Base-by-base conservation (phyloP, 345 rosid genomes). In the Pugionium dolabratum region DNA sequence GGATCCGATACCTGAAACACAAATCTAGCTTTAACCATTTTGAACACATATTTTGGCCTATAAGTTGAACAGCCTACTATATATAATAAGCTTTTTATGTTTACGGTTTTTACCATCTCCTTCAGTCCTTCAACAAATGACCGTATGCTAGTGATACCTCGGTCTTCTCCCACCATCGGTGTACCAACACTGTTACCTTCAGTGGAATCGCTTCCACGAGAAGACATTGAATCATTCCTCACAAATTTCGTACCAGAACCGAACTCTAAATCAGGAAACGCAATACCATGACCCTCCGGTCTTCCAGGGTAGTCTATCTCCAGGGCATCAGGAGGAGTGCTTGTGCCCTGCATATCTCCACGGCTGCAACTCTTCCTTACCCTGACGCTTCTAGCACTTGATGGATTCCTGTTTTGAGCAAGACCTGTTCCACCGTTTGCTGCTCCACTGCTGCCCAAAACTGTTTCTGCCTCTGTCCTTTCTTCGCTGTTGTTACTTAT, bases 61-160 rank as follows among this genome's bases (percentile, higher is more conserved):
- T 11, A 39, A 5, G 2, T 0, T 52, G 70, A 54, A 73, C 58
- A 60, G 72, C 39, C 48, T 67, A 40, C 26, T 78, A 72, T 7
- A 18, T 32, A 33, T 28, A 30, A 60, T 59, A 25, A 5, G 6
- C 18, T 18, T 28, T 34, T 31, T 47, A 3, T 39, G 42, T 45
- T 28, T 30, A 32, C 10, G 6, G 60, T 66, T 68, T 76, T 79
- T 42, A 90, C 85, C 92, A 85, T 87, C 70, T 84, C 85, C 84
- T 90, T 84, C 70, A 94, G 59, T 56, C 97, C 99, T 30, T 85
- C 83, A 43, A 88, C 95, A 59, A 94, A 90, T 67, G 83, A 83
- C 26, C 81, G 82, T 62, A 94, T 73, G 74, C 84, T 86, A 41
- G 97, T 82, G 67, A 90, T 83, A 57, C 85, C 92, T 59, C 84